Evolutionary conservation across 2,329 filamentous ascomycete species (phyloP).

Genomic region (Myriosclerotinia scirpicola): DNA sequence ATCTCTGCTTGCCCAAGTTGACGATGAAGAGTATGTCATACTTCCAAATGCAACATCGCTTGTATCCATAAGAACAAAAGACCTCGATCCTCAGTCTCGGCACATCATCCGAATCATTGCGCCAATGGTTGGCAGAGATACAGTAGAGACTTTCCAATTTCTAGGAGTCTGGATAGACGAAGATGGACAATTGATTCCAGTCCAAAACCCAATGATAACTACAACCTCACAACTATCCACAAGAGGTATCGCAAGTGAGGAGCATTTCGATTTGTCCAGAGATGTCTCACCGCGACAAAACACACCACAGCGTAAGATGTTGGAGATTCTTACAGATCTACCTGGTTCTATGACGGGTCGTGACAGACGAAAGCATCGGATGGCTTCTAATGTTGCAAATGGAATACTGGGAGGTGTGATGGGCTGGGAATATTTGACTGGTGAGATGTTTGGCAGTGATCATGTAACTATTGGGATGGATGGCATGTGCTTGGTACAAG

Average conservation of each 20-base stretch:
- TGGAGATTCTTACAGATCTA: slow-evolving; percentile 41
- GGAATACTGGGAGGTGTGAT: slow-evolving; percentile 34
- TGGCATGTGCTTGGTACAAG: slow-evolving; percentile 41
- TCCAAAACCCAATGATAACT: background rate
- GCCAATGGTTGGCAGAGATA: slow-evolving; percentile 30
- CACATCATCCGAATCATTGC: slow-evolving; percentile 36
- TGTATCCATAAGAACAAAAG: slow-evolving; percentile 27
- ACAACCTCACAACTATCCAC: background rate
- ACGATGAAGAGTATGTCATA: slow-evolving; percentile 36
- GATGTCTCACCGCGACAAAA: background rate
- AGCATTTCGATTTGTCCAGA: background rate
- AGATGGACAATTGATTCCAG: slow-evolving; percentile 29
- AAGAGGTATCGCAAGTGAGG: background rate
- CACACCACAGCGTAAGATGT: slow-evolving; percentile 28
- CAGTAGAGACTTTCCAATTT: slow-evolving; percentile 33
- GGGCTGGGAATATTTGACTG: slow-evolving; percentile 43
- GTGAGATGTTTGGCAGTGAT: slow-evolving; percentile 43
- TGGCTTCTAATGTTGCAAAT: slow-evolving; percentile 23
- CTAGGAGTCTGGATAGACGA: slow-evolving; percentile 36
- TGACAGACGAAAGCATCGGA: slow-evolving; percentile 21
- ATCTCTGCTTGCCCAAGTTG: slow-evolving; percentile 34
- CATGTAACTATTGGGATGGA: slow-evolving; percentile 41
- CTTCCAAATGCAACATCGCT: slow-evolving; percentile 33
- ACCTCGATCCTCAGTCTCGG: slow-evolving; percentile 24
- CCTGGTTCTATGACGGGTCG: slow-evolving; percentile 33